Conservation (phyloP, 2,329 filamentous ascomycete genomes). For the Exutisphaerella laricina region DNA sequence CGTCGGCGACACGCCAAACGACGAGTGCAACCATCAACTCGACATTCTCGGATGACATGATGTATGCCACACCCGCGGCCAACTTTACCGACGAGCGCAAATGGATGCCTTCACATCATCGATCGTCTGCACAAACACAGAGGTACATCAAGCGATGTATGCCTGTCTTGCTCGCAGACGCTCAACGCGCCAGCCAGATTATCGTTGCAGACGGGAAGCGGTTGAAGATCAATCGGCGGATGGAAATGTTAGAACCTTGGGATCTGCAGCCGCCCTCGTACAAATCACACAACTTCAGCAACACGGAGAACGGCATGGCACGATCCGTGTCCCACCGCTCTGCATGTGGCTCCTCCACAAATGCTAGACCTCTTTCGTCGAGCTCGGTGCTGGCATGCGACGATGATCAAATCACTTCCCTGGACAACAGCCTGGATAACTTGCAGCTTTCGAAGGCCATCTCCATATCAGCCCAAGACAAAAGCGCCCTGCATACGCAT, state of each 20-base stretch:
- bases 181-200: conserved; percentile 43
- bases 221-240: conserved; percentile 41
- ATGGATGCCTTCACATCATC: conserved; percentile 33
- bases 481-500: conserved; percentile 6
- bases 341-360: conserved; percentile 11
- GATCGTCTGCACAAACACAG: conserved; percentile 34
- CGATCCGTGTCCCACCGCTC: conserved; percentile 19
- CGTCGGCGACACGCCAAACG: conserved; percentile 21
- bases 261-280: conserved; percentile 42
- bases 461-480: conserved; percentile 7
- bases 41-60: conserved; percentile 28
- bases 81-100: conserved; percentile 32
- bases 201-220: conserved; percentile 40
- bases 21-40: conserved; percentile 26
- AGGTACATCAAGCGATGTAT: conserved; percentile 46
- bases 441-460: conserved; percentile 21
- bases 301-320: conserved; percentile 7
- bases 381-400: conserved; percentile 14
- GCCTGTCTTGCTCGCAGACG: conserved; percentile 41
- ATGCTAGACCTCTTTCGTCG: conserved; percentile 13
- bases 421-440: conserved; percentile 15
- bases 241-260: conserved; percentile 40
- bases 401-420: conserved; percentile 18
- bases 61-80: conserved; percentile 28
- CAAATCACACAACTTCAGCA: conserved; percentile 29